Base-by-base conservation (phyloP, 345 rosid species). In the Barbarea vulgaris region DNA sequence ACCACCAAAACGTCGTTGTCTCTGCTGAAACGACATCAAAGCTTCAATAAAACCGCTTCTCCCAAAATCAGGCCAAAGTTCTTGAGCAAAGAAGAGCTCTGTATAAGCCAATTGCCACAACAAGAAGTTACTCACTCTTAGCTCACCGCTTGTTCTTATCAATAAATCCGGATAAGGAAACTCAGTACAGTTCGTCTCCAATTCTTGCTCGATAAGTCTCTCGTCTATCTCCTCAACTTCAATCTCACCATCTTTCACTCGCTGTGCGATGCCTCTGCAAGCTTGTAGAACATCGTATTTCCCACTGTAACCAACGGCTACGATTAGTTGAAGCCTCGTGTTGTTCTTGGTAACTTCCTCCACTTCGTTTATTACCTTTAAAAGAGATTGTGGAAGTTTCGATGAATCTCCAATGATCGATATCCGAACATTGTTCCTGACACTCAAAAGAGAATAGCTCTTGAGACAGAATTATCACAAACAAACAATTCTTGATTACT, bases 11-110 rank as follows among this genome's bases (percentile, higher is more conserved):
- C 96, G 91, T 44, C 97, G 81, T 52, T 86, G 84, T 76, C 93
- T 83, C 47, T 85, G 86, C 78, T 92, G 97, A 69, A 79, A 87
- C 6, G 97, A 86, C 65, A 36, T 54, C 54, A 90, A 81, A 47
- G 95, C 90, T 24, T 85, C 91, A 0, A 79, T 71, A 39, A 85
- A 93, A 59, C 86, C 91, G 0, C 18, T 76, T 28, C 85, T 76
- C 36, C 92, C 86, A 19, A 93, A 93, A 82, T 90, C 95, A 41
- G 98, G 98, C 97, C 98, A 90, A 0, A 89, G 81, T 0, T 87
- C 52, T 55, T 79, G 83, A 8, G 72, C 83, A 19, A 93, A 89
- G 81, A 82, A 87, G 21, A 93, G 89, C 41, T 93, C 98, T 0
- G 97, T 87, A 63, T 93, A 86, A 17, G 97, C 98, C 70, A 89